These are phyloP conservation scores for Ceratobasidium sp. DNA, from an alignment of 1,284 basidiomycete genomes.

Conservation along the genomic window DNA sequence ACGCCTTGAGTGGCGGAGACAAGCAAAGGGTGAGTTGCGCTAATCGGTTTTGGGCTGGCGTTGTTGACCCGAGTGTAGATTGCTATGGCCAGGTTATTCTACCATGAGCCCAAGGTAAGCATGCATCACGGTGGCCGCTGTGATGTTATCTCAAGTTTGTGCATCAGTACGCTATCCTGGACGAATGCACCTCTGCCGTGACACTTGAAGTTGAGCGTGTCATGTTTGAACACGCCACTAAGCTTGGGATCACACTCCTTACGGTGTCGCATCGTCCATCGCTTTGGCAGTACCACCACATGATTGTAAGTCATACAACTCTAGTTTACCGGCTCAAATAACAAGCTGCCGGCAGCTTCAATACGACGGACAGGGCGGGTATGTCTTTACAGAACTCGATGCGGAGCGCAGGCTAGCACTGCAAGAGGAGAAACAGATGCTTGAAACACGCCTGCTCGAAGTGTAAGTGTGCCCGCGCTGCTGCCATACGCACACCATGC, in stretches of 20 bases:
- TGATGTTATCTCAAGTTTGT: slow-evolving; percentile 1
- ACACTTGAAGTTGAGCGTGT: slow-evolving; percentile 92
- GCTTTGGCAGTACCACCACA: slow-evolving; percentile 76
- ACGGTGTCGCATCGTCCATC: slow-evolving; percentile 94
- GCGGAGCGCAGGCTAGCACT: slow-evolving; percentile 91
- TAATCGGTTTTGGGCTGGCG: slow-evolving; percentile 52
- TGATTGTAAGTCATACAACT: slow-evolving; percentile 55
- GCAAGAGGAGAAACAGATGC: slow-evolving; percentile 92
- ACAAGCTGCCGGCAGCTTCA: slow-evolving; percentile 65
- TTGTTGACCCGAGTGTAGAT: slow-evolving; percentile 72
- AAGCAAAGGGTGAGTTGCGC: slow-evolving; percentile 67
- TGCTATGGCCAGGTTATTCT: slow-evolving; percentile 97
- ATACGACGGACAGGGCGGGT: slow-evolving; percentile 85
- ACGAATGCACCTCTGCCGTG: slow-evolving; percentile 96
- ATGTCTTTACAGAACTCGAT: slow-evolving; percentile 90
- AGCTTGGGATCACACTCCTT: slow-evolving; percentile 87
- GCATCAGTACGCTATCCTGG: slow-evolving; percentile 90
- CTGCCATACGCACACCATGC: slow-evolving; percentile 33
- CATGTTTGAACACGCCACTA: slow-evolving; percentile 96
- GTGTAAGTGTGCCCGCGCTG: slow-evolving; percentile 59
- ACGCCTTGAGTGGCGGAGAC: slow-evolving; percentile 89
- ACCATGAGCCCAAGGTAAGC: slow-evolving; percentile 89
- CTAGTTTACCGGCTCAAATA: background rate
- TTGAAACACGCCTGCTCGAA: slow-evolving; percentile 84
- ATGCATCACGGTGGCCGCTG: background rate